Evolutionary conservation across 192 early-diverging fungal genomes (phyloP).

Genomic region (Rhizoclosmatium globosum): DNA sequence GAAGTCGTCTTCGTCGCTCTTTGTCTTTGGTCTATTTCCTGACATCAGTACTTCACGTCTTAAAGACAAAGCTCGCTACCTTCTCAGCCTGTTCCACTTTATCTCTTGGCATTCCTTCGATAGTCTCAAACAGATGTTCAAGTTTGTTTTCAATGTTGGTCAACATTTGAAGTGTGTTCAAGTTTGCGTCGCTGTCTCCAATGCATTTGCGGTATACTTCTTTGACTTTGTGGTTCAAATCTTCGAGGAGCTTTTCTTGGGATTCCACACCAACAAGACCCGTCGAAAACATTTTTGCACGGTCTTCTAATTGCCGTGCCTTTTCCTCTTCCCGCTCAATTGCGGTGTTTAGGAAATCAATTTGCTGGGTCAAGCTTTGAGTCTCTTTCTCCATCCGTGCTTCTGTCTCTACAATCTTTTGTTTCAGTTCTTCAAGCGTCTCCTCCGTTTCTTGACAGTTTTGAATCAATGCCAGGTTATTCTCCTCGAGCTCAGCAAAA

Average conservation of each 20-base stretch:
- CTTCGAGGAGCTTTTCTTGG: constrained; percentile 64
- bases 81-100: constrained; percentile 71
- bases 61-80: constrained; percentile 38
- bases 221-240: constrained; percentile 65
- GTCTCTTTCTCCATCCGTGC: constrained; percentile 64
- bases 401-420: constrained; percentile 62
- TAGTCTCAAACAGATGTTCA: constrained; percentile 67
- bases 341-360: constrained; percentile 61
- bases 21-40: constrained; percentile 62
- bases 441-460: constrained; percentile 71
- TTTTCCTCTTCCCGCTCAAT: constrained; percentile 66
- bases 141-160: constrained; percentile 66
- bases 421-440: constrained; percentile 62
- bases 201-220: constrained; percentile 66
- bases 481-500: constrained; percentile 69
- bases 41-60: background rate
- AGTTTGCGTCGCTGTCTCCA: constrained; percentile 63
- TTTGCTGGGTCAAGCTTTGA: constrained; percentile 60
- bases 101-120: constrained; percentile 67
- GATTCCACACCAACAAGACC: constrained; percentile 56
- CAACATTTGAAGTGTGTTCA: constrained; percentile 65
- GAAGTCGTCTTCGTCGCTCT: constrained; percentile 60
- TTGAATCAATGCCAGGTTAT: constrained; percentile 66
- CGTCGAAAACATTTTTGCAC: constrained; percentile 57
- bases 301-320: constrained; percentile 61